Base-by-base conservation (phyloP, 2,329 filamentous ascomycete species). In the Trichoderma harzianum region DNA sequence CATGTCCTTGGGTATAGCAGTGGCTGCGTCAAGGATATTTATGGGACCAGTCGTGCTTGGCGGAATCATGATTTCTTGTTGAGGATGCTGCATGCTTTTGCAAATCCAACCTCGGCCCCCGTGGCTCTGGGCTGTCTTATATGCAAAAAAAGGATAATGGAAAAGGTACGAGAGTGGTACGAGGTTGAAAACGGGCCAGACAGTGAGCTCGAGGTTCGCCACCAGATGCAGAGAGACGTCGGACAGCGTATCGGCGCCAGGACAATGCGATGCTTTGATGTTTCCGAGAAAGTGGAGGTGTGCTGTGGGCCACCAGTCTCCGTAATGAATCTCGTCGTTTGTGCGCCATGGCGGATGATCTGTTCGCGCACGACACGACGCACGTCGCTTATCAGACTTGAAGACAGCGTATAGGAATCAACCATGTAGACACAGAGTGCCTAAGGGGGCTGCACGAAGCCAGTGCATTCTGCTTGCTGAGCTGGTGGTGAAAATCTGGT, bases 281-380 rank as follows among this genome's bases (percentile, higher is more conserved):
- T 36, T 53, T 72, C 43, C 53, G 47, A 72, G 66, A 57, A 65
- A 66, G 71, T 72, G 71, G 71, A 60, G 66, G 58, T 39, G 26
- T 60, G 66, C 53, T 53, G 66, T 72, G 67, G 71, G 71, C 66
- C 70, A 16, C n/a, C n/a, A 39, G 43, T 53, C 51, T 64, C 66
- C 67, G 66, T 70, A 72, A 64, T 36, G 51, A 70, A 72, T 72
- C 57, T 70, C 32, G 58, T 70, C 53, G 58, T 70, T 39, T 72
- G 58, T 26, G 71, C 61, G 60, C 47, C 58, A 60, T 70, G 66
- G 63, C 24, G 24, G 66, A 47, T 61, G 51, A 61, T 64, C 57
- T 62, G 60, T 64, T 47, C 36, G 51, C 32, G 24, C 71, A 64
- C 53, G 64, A 67, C 64, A 67, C 68, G 66, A 72, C 60, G 69